phyloP scores from a whole-genome alignment of 2,329 filamentous ascomycete genomes.

The Alternaria gaisen region DNA sequence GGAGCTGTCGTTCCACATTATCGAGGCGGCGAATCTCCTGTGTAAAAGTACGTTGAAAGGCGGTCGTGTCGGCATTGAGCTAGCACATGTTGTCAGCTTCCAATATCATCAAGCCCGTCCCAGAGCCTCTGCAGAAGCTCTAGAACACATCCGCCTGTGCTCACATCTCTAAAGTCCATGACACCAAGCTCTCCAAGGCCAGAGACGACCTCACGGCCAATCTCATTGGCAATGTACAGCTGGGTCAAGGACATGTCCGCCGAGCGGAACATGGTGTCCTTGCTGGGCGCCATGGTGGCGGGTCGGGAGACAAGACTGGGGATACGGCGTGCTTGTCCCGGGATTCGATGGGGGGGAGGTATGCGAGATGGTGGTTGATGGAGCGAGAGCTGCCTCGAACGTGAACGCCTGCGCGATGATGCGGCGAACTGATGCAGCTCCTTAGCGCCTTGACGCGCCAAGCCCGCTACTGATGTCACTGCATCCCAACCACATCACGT shows the following conservation, averaged over 20 bases:
- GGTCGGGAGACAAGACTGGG: slow-evolving; percentile 39
- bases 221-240: slow-evolving; percentile 99
- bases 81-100: slow-evolving; percentile 54
- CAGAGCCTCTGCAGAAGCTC: slow-evolving; percentile 28
- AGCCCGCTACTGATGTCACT: slow-evolving; percentile 19
- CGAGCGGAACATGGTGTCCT: slow-evolving; percentile 98
- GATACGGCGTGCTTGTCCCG: slow-evolving; percentile 34
- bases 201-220: slow-evolving; percentile 95
- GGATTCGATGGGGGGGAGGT: slow-evolving; percentile 29
- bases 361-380: slow-evolving; percentile 41
- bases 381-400: slow-evolving; percentile 37
- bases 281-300: slow-evolving; percentile 65
- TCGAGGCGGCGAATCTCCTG: slow-evolving; percentile 97
- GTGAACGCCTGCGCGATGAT: slow-evolving; percentile 32
- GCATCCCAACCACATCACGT: slow-evolving; percentile 6
- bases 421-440: slow-evolving; percentile 21
- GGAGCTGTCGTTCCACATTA: slow-evolving; percentile 96
- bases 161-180: slow-evolving; percentile 96
- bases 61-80: slow-evolving; percentile 91
- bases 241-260: slow-evolving; percentile 99
- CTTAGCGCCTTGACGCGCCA: slow-evolving; percentile 19
- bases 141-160: slow-evolving; percentile 44
- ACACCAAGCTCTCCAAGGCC: slow-evolving; percentile 94
- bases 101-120: slow-evolving; percentile 24
- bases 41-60: slow-evolving; percentile 96